Evolutionary conservation across 805 yeast species (phyloP), one percentile per base, ranked within the genome.

Genomic region (Pichia thaimueangensis): DNA sequence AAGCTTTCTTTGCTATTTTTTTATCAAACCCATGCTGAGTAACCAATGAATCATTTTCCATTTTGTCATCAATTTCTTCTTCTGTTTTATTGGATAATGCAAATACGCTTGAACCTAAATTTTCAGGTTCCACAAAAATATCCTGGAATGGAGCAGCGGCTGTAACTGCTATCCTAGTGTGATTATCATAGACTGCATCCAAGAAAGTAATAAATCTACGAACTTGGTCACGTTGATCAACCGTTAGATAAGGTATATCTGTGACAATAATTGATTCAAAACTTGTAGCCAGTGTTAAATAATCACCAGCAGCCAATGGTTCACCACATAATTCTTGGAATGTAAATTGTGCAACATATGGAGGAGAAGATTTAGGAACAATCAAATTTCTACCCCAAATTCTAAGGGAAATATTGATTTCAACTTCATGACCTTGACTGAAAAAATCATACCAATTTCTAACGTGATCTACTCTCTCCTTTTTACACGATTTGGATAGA

Each of bases 181-280:
- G 89, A 42, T 82, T 82, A 61, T 93, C 97, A 60, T 93, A 93
- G 4, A 89, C 94, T 0, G 98, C 97, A 61, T 93, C 98, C 42
- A 93, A 64, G 54, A 93, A 93, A 0, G 96, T 93, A 60, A 93
- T 93, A 58, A 93, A 91, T 53, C 98, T 70, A 56, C 97, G 73
- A 20, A 89, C 86, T 50, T 82, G 74, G 55, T 93, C 97, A 49
- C 96, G 74, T 37, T 78, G 82, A 51, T 82, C 73, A 11, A 83
- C 71, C 17, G 94, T 78, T 55, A 93, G 64, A 48, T 80, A 80
- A 10, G 98, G 98, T 33, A 93, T 88, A 58, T 93, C 97, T 0
- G 97, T 87, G 36, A 93, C 73, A n/a, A 93, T 79, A 50, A 88
- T 82, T 6, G 88, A 76, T 41, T 76, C 74, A 67, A 80, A 93